A percentile compares a stretch with the other conserved stretches of the same genome.
phyloP scores from a whole-genome alignment of 176 grass and related monocot genomes.

The Avena sativa region DNA sequence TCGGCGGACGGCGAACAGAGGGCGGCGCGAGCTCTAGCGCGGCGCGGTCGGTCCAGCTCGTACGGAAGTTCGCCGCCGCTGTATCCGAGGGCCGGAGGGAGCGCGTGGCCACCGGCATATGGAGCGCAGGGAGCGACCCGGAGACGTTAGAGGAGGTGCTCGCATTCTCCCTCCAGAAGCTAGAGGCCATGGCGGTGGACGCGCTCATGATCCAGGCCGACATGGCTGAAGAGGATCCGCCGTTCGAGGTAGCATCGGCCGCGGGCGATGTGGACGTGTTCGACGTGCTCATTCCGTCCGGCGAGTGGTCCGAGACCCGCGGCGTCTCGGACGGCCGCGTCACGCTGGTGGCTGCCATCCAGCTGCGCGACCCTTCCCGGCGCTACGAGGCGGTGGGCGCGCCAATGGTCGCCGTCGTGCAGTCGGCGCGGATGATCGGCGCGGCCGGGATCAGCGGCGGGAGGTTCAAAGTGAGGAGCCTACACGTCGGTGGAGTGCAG shows the following conservation, averaged over 20 bases:
- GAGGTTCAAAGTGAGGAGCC: conserved; percentile 76
- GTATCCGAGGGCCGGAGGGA: conserved; percentile 67
- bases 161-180: conserved; percentile 75
- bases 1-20: conserved; percentile 72
- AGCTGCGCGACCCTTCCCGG: conserved; percentile 79
- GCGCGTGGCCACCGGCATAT: conserved; percentile 76
- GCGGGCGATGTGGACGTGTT: conserved; percentile 46
- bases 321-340: conserved; percentile 41
- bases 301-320: conserved; percentile 47
- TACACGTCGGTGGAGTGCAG: conserved; percentile 82
- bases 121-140: conserved; percentile 62
- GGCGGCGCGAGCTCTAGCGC: conserved; percentile 68
- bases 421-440: conserved; percentile 53
- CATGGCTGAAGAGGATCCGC: conserved; percentile 74
- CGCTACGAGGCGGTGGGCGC: conserved; percentile 77
- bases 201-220: conserved; percentile 77
- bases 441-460: conserved; percentile 25
- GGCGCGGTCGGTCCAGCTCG: conserved; percentile 58
- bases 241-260: conserved; percentile 57
- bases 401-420: conserved; percentile 78
- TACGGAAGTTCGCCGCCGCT: conserved; percentile 59
- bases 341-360: conserved; percentile 60
- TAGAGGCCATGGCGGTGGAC: conserved; percentile 87
- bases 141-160: conserved; percentile 79
- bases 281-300: conserved; percentile 53